Base-by-base conservation (phyloP, 73 alveolate species). In the Uronychia binucleata region DNA sequence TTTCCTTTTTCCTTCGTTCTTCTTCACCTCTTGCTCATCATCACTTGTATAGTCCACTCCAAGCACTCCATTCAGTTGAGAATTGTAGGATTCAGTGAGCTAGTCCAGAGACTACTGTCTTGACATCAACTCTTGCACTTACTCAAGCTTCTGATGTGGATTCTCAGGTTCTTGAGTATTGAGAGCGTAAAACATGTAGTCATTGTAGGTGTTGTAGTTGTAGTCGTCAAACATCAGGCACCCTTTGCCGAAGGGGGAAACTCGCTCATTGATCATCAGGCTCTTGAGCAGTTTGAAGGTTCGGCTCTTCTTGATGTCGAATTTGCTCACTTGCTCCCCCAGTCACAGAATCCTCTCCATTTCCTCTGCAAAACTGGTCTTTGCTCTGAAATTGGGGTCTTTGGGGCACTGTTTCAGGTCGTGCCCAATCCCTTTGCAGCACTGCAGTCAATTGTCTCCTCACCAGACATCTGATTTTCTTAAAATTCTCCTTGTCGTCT, bases 341-440 rank as follows among this genome's bases (percentile, higher is more conserved):
- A 93, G 28, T 34, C 81, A 82, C 26, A 57, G 31, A 26, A 93
- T 86, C 58, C 97, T 79, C 60, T 89, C 91, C 33, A 86, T 25
- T 33, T 93, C 97, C 1, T 90, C 92, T 0, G 34, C 95, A 13
- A 34, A 33, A 32, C 78, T 90, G 19, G 8, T n/a, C 0, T 78
- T 33, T 1, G 90, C 74, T 79, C 90, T 81, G 0, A 93, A 5
- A 77, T 93, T 93, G 0, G 97, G 97, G 80, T 93, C 97, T 87
- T 86, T 81, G 0, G 93, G 86, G 60, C 97, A 93, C 27, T 82
- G 74, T 0, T 77, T 77, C 27, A 85, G 81, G 1, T 32, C 59
- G 46, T 93, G 97, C 0, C 97, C 97, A 11, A 87, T 81, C 30
- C 75, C 92, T 59, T 93, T 93, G 77, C 97, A 93, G 32, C 95